These are phyloP conservation scores for Dioscorea zingiberensis DNA, from an alignment of 106 monocot species.

Conservation along the genomic window DNA sequence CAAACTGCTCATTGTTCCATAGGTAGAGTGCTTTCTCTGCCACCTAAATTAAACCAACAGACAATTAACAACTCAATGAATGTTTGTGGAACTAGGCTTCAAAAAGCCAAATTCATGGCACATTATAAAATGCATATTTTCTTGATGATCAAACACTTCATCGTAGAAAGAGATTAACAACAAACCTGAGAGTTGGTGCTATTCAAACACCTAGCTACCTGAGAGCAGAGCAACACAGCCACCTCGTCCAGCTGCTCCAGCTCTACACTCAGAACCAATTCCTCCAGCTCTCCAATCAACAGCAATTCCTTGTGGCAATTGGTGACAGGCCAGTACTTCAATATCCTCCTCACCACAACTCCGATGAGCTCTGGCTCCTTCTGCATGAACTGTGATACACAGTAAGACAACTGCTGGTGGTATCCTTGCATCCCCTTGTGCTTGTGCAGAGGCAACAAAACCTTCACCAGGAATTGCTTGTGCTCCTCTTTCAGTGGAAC, in stretches of 20 bases:
- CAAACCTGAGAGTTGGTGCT: conserved; percentile 53
- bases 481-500: conserved; percentile 56
- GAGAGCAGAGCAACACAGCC: conserved; percentile 25
- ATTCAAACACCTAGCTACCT: conserved; percentile 30
- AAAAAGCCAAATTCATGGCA: not conserved
- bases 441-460: conserved; percentile 48
- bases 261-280: conserved; percentile 24
- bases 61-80: not conserved
- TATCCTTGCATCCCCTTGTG: conserved; percentile 19
- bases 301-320: too few relatives aligned
- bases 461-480: conserved; percentile 23
- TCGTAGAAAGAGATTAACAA: not conserved
- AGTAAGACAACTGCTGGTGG: too few relatives aligned
- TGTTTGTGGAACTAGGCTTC: too few relatives aligned
- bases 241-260: conserved; percentile 15
- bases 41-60: conserved; percentile 20
- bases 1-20: conserved; percentile 50
- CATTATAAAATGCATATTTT: too few relatives aligned
- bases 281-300: not conserved
- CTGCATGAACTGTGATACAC: too few relatives aligned
- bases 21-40: conserved; percentile 51
- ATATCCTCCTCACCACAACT: too few relatives aligned
- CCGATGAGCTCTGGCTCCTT: too few relatives aligned
- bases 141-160: not conserved
- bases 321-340: too few relatives aligned